phyloP scores from a whole-genome alignment of 179 eudicot species.

The Drosera spatulata region DNA sequence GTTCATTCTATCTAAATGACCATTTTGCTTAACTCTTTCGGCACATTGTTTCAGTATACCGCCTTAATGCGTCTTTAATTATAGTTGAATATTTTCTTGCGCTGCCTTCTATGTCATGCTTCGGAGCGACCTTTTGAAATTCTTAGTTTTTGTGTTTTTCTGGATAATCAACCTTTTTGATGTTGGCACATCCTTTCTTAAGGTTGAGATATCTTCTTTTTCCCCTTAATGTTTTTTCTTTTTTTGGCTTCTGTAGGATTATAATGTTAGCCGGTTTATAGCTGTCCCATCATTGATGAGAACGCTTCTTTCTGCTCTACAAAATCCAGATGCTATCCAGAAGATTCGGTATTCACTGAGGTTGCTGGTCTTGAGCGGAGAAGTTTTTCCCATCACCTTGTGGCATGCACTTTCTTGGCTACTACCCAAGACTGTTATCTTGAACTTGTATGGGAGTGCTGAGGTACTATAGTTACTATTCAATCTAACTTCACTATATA shows the following conservation, averaged over 20 bases:
- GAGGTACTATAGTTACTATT: slow-evolving; percentile 32
- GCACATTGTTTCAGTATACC: no score
- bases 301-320: slow-evolving; percentile 50
- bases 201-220: not conserved
- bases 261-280: slow-evolving; percentile 49
- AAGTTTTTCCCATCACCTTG: slow-evolving; percentile 49
- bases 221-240: not conserved
- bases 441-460: slow-evolving; percentile 95
- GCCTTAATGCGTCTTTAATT: no score
- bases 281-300: slow-evolving; percentile 86
- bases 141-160: not conserved
- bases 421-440: slow-evolving; percentile 53
- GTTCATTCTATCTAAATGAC: no score
- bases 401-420: slow-evolving; percentile 42
- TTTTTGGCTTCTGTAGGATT: slow-evolving; percentile 29
- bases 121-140: no score
- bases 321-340: slow-evolving; percentile 18
- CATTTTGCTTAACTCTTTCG: no score
- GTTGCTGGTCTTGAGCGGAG: slow-evolving; percentile 79
- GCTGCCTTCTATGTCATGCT: no score
- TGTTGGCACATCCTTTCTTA: not conserved
- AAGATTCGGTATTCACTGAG: slow-evolving; percentile 35
- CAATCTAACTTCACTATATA: not conserved
- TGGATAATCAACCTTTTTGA: not conserved
- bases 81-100: no score